Evolutionary conservation across 2,329 filamentous ascomycete genomes (phyloP).

Genomic region (Penicillium sp.): DNA sequence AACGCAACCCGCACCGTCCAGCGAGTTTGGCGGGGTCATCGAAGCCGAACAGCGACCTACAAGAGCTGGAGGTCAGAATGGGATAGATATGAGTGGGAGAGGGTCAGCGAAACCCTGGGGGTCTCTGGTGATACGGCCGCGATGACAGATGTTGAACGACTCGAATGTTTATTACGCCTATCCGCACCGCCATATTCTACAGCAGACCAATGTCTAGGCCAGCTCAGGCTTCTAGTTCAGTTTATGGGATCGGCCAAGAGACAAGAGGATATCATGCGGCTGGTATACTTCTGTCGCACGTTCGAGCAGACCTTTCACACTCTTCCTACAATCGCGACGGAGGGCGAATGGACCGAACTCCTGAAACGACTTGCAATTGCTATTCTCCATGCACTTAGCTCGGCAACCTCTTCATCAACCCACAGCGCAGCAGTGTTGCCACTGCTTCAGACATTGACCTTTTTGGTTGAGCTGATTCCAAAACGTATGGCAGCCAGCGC

Average conservation of each 20-base stretch:
- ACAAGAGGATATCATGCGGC: slow-evolving; percentile 40
- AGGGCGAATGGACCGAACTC: slow-evolving; percentile 44
- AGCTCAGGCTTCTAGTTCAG: slow-evolving; percentile 68
- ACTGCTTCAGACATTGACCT: slow-evolving; percentile 38
- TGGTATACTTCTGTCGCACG: slow-evolving; percentile 47
- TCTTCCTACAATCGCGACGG: slow-evolving; percentile 39
- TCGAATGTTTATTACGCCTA: slow-evolving; percentile 28
- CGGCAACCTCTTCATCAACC: slow-evolving; percentile 13
- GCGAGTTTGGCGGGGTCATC: slow-evolving; percentile 78
- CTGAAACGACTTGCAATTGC: slow-evolving; percentile 41
- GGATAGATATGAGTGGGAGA: slow-evolving; percentile 58
- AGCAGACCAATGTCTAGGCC: slow-evolving; percentile 46
- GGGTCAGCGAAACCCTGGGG: slow-evolving; percentile 30
- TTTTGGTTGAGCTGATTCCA: slow-evolving; percentile 42
- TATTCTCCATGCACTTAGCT: slow-evolving; percentile 37
- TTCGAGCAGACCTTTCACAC: slow-evolving; percentile 43
- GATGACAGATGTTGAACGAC: slow-evolving; percentile 3
- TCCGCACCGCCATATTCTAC: slow-evolving; percentile 36
- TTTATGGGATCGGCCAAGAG: slow-evolving; percentile 59
- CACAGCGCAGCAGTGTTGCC: slow-evolving; percentile 25
- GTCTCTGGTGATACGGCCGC: background rate
- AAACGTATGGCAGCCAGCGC: slow-evolving; percentile 43
- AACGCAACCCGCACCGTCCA: slow-evolving; percentile 76
- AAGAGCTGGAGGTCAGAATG: slow-evolving; percentile 62
- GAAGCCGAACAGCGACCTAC: slow-evolving; percentile 60